Evolutionary conservation across 2,329 filamentous ascomycete species (phyloP).

Genomic region (Dactylellina leptospora): DNA sequence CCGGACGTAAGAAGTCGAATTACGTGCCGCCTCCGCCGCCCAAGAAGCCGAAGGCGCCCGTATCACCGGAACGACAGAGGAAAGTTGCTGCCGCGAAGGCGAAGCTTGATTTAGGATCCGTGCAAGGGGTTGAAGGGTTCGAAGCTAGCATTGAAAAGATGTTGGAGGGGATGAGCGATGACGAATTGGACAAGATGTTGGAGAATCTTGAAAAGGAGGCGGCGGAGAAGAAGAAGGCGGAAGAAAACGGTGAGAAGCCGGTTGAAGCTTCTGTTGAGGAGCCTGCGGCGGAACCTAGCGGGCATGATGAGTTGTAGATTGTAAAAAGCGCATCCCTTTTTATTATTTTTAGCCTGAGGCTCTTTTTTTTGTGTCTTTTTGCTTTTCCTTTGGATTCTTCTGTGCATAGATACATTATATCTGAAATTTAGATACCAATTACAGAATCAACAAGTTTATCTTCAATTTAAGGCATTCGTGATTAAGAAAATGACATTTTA

Average conservation of each 20-base stretch:
- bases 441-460: neutral
- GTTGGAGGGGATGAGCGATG: slow-evolving; percentile 68
- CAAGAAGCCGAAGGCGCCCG: slow-evolving; percentile 11
- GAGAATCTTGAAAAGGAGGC: slow-evolving; percentile 14
- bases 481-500: too few species aligned
- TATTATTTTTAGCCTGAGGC: slow-evolving; percentile 1
- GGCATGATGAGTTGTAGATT: slow-evolving; percentile 56
- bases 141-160: slow-evolving; percentile 81
- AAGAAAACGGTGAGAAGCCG: slow-evolving; percentile 23
- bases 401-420: slow-evolving; percentile 38
- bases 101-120: slow-evolving; percentile 61
- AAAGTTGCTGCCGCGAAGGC: slow-evolving; percentile 12
- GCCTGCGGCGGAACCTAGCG: slow-evolving; percentile 23
- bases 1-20: slow-evolving; percentile 28
- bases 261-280: slow-evolving; percentile 27
- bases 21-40: slow-evolving; percentile 37
- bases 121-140: slow-evolving; percentile 76
- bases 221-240: slow-evolving; percentile 34
- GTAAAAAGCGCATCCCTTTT: too few species aligned
- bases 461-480: neutral
- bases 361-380: neutral
- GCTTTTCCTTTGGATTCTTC: slow-evolving; percentile 2
- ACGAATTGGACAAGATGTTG: slow-evolving; percentile 49
- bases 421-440: slow-evolving; percentile 5
- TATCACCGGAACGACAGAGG: neutral